These are phyloP conservation scores for Tricholoma hemisulphureum DNA, from an alignment of 768 basidiomycete genomes.

Conservation along the genomic window DNA sequence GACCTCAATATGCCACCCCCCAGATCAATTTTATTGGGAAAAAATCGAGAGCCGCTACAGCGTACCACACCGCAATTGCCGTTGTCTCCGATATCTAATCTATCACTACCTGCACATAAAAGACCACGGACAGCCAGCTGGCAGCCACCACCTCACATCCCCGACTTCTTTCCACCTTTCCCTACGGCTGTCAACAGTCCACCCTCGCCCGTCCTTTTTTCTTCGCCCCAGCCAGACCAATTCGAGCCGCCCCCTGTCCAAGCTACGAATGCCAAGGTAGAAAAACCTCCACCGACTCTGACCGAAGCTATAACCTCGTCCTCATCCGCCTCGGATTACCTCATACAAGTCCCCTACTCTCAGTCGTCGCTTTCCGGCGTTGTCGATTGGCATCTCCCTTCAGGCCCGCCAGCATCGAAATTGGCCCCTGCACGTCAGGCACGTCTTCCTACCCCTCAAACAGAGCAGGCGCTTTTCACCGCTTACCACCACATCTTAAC, in stretches of 20 bases:
- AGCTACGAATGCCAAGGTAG: slow-evolving; percentile 32
- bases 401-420: slow-evolving; percentile 28
- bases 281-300: slow-evolving; percentile 41
- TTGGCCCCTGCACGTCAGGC: slow-evolving; percentile 14
- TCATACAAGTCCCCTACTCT: slow-evolving; percentile 69
- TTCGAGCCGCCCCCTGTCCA: slow-evolving; percentile 26
- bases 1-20: slow-evolving; percentile 25
- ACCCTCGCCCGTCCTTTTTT: slow-evolving; percentile 33
- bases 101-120: slow-evolving; percentile 56
- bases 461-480: slow-evolving; percentile 60
- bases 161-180: slow-evolving; percentile 68
- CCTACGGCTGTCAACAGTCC: slow-evolving; percentile 39
- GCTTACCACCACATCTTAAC: slow-evolving; percentile 81
- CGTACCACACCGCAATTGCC: slow-evolving; percentile 44
- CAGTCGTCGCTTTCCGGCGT: slow-evolving; percentile 66
- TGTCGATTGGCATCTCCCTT: slow-evolving; percentile 70
- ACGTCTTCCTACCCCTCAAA: slow-evolving; percentile 43
- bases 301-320: slow-evolving; percentile 45
- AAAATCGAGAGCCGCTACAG: slow-evolving; percentile 30
- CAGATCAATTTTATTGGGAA: slow-evolving; percentile 13
- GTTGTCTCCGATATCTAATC: slow-evolving; percentile 57
- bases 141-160: slow-evolving; percentile 63
- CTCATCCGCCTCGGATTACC: slow-evolving; percentile 60
- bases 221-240: slow-evolving; percentile 32
- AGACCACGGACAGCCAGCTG: slow-evolving; percentile 55